Conservation (phyloP, 2,329 filamentous ascomycete species). For the Pyrenophora seminiperda region DNA sequence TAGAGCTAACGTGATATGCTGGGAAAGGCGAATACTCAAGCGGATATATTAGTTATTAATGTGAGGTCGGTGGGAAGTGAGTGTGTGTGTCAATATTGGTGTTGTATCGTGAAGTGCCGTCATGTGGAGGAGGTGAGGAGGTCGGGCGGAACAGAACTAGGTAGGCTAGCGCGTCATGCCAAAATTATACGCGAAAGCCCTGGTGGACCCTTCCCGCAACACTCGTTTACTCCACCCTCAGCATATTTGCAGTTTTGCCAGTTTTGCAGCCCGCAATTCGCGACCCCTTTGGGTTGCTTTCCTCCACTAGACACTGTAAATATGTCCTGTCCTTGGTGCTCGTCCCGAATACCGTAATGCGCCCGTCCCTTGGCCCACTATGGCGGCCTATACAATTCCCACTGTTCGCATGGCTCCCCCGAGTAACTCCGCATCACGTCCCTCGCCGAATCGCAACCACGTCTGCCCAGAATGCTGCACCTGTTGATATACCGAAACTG, state of each 20-base stretch:
- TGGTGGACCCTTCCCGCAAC: neutral
- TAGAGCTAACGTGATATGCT: too few relatives aligned
- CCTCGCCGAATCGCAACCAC: conserved; percentile 38
- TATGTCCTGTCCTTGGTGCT: conserved; percentile 23
- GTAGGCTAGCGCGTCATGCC: conserved; percentile 22
- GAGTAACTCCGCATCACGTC: conserved; percentile 29
- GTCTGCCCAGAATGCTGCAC: conserved; percentile 29
- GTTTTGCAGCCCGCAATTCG: conserved; percentile 1
- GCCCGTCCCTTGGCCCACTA: conserved; percentile 29
- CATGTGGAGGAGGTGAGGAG: too few relatives aligned
- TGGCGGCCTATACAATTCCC: conserved; percentile 27
- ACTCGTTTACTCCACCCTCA: neutral
- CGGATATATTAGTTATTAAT: too few relatives aligned
- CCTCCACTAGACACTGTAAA: conserved; percentile 24
- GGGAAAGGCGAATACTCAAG: too few relatives aligned
- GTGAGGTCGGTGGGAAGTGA: too few relatives aligned
- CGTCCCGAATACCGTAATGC: conserved; percentile 32
- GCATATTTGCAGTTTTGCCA: conserved; percentile 1
- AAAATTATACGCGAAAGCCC: conserved; percentile 28
- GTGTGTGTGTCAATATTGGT: too few relatives aligned
- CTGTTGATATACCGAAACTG: conserved; percentile 35
- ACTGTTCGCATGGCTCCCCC: conserved; percentile 31
- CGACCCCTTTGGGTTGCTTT: conserved; percentile 1
- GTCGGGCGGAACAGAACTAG: conserved; percentile 9
- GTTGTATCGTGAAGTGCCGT: too few relatives aligned